Percentiles rank a stretch among this genome's conserved stretches.
Evolutionary conservation across 179 eudicot genomes (phyloP).

Genomic region (Amaranthus tricolor): DNA sequence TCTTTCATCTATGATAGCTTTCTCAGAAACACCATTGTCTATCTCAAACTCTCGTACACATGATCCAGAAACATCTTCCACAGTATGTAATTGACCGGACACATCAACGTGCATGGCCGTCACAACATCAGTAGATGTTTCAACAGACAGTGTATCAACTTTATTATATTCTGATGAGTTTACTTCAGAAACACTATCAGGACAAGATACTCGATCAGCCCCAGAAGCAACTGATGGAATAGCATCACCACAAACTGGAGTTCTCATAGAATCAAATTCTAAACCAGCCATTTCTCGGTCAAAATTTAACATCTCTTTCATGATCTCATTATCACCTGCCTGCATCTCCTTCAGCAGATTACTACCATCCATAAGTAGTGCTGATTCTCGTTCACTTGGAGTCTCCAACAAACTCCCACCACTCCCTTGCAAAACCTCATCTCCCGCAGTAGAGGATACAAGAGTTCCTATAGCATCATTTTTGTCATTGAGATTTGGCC

Average conservation of each 20-base stretch:
- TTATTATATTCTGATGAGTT: slow-evolving; percentile 25
- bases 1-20: slow-evolving; percentile 11
- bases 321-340: slow-evolving; percentile 22
- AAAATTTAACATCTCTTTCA: slow-evolving; percentile 25
- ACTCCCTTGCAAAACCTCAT: slow-evolving; percentile 19
- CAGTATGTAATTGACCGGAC: slow-evolving; percentile 17
- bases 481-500: slow-evolving; percentile 27
- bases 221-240: slow-evolving; percentile 22
- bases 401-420: slow-evolving; percentile 18
- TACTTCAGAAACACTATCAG: slow-evolving; percentile 30
- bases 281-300: slow-evolving; percentile 27
- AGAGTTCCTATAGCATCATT: slow-evolving; percentile 24
- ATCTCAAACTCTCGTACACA: slow-evolving; percentile 23
- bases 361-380: slow-evolving; percentile 19
- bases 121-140: slow-evolving; percentile 22
- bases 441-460: slow-evolving; percentile 28
- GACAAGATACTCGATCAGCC: slow-evolving; percentile 25
- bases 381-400: slow-evolving; percentile 24
- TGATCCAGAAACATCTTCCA: slow-evolving; percentile 26
- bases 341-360: slow-evolving; percentile 26
- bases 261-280: slow-evolving; percentile 26
- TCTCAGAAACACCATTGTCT: slow-evolving; percentile 20
- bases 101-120: slow-evolving; percentile 24
- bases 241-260: slow-evolving; percentile 31
- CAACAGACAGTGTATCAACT: slow-evolving; percentile 20